phyloP scores from a whole-genome alignment of 441 rosid genomes.

The Hypseocharis bilobata region DNA sequence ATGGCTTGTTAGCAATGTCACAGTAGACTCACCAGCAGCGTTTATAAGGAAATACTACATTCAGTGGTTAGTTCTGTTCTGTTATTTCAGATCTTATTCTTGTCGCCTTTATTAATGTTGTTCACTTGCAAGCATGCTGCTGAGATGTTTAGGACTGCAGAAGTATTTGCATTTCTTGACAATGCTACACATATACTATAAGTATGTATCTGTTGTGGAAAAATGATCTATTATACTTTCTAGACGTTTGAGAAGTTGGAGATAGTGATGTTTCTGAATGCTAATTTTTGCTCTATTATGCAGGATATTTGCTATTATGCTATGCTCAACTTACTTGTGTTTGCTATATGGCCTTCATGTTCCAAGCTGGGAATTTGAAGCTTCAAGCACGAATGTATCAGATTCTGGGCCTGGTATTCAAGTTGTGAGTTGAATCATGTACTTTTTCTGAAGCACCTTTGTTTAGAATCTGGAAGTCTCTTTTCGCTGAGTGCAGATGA shows the following conservation, averaged over 20 bases:
- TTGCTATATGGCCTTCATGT: constrained; percentile 47
- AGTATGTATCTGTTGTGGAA: background rate
- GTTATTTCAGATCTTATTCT: background rate
- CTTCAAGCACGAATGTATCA: constrained; percentile 18
- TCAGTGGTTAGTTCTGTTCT: constrained; percentile 42
- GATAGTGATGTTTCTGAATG: background rate
- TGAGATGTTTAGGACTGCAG: background rate
- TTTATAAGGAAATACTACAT: constrained; percentile 40
- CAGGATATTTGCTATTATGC: constrained; percentile 36
- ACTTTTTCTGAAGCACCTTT: background rate
- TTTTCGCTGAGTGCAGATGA: background rate
- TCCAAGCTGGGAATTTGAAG: constrained; percentile 53
- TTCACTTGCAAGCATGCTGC: background rate
- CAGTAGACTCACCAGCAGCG: constrained; percentile 32
- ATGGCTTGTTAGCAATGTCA: constrained; percentile 39
- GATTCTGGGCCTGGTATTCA: constrained; percentile 24
- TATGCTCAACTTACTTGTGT: constrained; percentile 36
- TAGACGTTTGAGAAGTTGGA: background rate
- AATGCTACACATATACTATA: background rate
- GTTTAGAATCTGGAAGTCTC: background rate
- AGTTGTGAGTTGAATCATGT: constrained; percentile 31
- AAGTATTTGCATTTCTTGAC: background rate
- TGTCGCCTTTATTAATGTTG: background rate
- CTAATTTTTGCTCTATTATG: constrained; percentile 18
- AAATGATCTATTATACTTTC: background rate